phyloP scores from a whole-genome alignment of 495 filamentous ascomycete species.

The Ramalina intermedia region DNA sequence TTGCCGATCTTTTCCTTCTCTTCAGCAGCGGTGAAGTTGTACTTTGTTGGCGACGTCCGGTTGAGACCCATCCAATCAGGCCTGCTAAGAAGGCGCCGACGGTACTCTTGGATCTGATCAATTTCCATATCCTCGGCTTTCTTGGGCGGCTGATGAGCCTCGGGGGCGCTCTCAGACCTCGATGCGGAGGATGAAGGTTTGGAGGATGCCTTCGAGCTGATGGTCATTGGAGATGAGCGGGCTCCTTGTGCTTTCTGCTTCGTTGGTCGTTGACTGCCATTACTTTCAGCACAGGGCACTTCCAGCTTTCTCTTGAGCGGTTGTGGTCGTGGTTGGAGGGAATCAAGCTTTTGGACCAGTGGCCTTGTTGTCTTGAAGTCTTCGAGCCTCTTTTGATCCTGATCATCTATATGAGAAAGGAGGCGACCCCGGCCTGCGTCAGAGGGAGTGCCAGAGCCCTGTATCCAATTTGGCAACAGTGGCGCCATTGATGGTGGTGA shows the following conservation, averaged over 20 bases:
- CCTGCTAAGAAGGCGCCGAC: constrained; percentile 8
- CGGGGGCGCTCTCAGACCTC: background rate
- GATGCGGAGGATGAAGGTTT: background rate
- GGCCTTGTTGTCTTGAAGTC: constrained; percentile 6
- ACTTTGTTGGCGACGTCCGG: constrained; percentile 8
- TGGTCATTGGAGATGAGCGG: background rate
- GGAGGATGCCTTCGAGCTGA: constrained; percentile 1
- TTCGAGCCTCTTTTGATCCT: constrained; percentile 7
- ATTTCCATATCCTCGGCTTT: background rate
- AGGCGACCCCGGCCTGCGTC: too few relatives aligned
- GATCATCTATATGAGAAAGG: too few relatives aligned
- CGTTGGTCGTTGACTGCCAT: too few relatives aligned
- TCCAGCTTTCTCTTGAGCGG: background rate
- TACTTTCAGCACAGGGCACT: too few relatives aligned
- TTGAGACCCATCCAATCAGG: constrained; percentile 13
- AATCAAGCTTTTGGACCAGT: constrained; percentile 6
- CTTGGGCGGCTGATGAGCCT: background rate
- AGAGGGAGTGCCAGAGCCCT: too few relatives aligned
- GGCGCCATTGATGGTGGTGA: too few relatives aligned
- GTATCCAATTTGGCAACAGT: too few relatives aligned
- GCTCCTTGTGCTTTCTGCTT: background rate
- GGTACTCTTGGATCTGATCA: constrained; percentile 8
- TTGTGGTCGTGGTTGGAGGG: constrained; percentile 1
- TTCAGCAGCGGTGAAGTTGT: constrained; percentile 9
- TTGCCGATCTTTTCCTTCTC: constrained; percentile 15